Evolutionary conservation across 805 yeast species (phyloP).

Genomic region (Candida maesae): DNA sequence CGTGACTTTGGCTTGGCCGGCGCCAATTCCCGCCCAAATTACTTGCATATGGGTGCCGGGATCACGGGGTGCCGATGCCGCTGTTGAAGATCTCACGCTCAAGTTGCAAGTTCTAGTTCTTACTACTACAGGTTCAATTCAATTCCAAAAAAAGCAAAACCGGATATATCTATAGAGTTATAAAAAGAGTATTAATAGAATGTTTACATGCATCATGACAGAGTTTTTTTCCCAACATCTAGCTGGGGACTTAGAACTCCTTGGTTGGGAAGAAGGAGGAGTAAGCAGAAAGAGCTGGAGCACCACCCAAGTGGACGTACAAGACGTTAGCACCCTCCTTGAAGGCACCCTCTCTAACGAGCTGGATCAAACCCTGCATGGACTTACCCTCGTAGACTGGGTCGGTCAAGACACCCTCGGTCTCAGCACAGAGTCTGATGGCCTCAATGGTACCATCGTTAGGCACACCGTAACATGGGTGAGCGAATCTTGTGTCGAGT

Average conservation of each 20-base stretch:
- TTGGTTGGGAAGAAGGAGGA: conserved; percentile 20
- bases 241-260: conserved; percentile 1
- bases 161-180: too few relatives aligned
- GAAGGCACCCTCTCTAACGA: conserved; percentile 14
- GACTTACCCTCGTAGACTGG: conserved; percentile 21
- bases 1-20: too few relatives aligned
- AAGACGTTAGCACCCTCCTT: conserved; percentile 15
- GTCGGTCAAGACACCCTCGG: conserved; percentile 18
- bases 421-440: conserved; percentile 19
- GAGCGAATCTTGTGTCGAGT: conserved; percentile 16
- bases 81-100: too few relatives aligned
- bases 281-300: conserved; percentile 18
- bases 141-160: too few relatives aligned
- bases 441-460: conserved; percentile 19
- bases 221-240: not conserved
- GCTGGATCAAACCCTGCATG: conserved; percentile 17
- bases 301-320: conserved; percentile 20
- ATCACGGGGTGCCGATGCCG: too few relatives aligned
- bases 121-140: too few relatives aligned
- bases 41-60: too few relatives aligned
- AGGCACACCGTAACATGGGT: conserved; percentile 19
- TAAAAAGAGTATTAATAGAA: too few relatives aligned
- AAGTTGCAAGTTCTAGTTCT: too few relatives aligned
- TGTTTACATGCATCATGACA: too few relatives aligned
- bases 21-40: too few relatives aligned